Conservation (phyloP, 2,329 filamentous ascomycete species). For the Sordariomycetes sp. region DNA sequence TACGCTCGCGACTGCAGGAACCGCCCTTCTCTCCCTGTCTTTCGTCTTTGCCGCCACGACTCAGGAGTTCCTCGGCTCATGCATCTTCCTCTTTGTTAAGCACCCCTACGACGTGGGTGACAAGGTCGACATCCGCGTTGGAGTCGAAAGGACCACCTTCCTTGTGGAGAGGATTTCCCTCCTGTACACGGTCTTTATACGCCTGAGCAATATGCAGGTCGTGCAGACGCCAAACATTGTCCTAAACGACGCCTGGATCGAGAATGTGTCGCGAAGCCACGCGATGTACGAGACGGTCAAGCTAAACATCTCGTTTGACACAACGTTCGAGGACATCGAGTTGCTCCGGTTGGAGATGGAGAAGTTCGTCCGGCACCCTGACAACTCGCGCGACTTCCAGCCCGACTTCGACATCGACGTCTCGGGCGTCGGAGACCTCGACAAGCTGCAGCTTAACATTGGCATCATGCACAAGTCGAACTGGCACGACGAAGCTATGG, state of each 20-base stretch:
- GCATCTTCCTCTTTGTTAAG: constrained; percentile 98
- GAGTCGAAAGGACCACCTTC: constrained; percentile 44
- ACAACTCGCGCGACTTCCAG: constrained; percentile 86
- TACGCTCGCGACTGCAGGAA: constrained; percentile 80
- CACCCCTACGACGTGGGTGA: constrained; percentile 96
- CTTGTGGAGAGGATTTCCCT: constrained; percentile 90
- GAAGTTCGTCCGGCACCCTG: constrained; percentile 66
- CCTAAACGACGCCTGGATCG: constrained; percentile 86
- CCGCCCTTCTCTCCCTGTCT: constrained; percentile 84
- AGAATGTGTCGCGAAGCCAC: constrained; percentile 83
- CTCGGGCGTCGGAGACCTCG: constrained; percentile 66
- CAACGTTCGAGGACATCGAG: constrained; percentile 80
- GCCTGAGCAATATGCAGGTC: constrained; percentile 68
- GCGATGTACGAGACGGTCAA: constrained; percentile 80
- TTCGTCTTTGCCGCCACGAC: constrained; percentile 89
- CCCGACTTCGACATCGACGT: constrained; percentile 70
- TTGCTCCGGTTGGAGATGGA: constrained; percentile 74
- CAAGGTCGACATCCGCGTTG: constrained; percentile 63
- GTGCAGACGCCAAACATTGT: constrained; percentile 76
- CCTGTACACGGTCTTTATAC: constrained; percentile 82
- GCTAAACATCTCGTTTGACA: constrained; percentile 74
- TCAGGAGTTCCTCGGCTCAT: constrained; percentile 93
- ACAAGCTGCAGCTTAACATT: constrained; percentile 73
- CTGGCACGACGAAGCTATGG: constrained; percentile 73
- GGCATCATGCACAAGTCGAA: constrained; percentile 88